phyloP scores from a whole-genome alignment of 1,139 yeast genomes.

The Debaryomyces robertsiae region DNA sequence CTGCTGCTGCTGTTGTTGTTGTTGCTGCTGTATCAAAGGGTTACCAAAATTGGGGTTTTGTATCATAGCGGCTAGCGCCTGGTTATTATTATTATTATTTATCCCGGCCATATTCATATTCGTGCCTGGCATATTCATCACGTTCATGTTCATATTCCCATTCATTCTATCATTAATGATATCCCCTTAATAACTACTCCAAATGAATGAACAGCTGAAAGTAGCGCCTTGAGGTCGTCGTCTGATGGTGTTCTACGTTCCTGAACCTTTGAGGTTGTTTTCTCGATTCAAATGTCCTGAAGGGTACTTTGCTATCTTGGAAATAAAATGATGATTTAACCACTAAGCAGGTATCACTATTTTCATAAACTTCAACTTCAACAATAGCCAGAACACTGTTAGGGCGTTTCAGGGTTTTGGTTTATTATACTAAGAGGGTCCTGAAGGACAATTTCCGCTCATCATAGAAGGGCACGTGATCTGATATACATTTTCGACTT shows the following conservation, averaged over 20 bases:
- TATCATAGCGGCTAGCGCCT: constrained; percentile 15
- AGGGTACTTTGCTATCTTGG: too few species aligned
- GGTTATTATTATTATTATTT: constrained; percentile 12
- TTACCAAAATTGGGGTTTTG: constrained; percentile 13
- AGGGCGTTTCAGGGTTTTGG: too few species aligned
- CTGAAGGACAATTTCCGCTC: background rate
- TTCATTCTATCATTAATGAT: constrained; percentile 10
- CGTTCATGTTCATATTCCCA: constrained; percentile 15
- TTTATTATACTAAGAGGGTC: background rate
- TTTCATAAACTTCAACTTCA: too few species aligned
- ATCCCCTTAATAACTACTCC: too few species aligned
- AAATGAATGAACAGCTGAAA: too few species aligned
- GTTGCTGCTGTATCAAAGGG: constrained; percentile 13
- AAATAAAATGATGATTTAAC: too few species aligned
- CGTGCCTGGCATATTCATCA: constrained; percentile 8
- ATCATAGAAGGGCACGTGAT: background rate
- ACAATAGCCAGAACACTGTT: too few species aligned
- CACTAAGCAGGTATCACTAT: too few species aligned
- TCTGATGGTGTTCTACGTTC: too few species aligned
- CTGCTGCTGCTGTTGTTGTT: constrained; percentile 6
- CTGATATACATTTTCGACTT: background rate
- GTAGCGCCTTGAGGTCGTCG: too few species aligned
- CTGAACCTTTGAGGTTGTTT: too few species aligned
- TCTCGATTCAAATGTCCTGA: too few species aligned
- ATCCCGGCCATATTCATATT: constrained; percentile 16